Evolutionary conservation across 352 stramenopile species (phyloP).

Genomic region (Thalassiosira sp.): DNA sequence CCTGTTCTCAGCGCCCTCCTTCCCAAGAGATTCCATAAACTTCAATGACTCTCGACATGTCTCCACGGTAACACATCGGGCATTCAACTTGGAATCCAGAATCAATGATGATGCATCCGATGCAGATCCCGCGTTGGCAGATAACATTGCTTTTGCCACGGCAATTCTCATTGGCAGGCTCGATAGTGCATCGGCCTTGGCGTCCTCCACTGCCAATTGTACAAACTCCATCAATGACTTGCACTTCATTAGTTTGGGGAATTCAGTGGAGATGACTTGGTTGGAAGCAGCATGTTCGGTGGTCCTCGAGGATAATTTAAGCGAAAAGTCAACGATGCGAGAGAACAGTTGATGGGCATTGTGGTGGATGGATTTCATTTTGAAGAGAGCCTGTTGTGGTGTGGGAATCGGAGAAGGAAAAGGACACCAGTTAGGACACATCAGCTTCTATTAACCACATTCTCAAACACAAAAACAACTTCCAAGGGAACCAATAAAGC

Average conservation of each 20-base stretch:
- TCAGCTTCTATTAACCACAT: conserved; percentile 11
- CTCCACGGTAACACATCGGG: conserved; percentile 46
- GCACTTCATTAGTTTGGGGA: conserved; percentile 50
- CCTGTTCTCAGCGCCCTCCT: conserved; percentile 1
- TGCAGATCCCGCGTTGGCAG: conserved; percentile 26
- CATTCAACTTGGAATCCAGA: conserved; percentile 55
- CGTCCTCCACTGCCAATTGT: conserved; percentile 30
- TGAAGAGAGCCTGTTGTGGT: conserved; percentile 64
- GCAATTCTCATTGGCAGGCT: conserved; percentile 53
- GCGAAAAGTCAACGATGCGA: conserved; percentile 69
- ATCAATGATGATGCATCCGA: conserved; percentile 56
- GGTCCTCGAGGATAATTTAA: conserved; percentile 29
- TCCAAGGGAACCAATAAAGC: not conserved
- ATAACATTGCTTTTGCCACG: conserved; percentile 64
- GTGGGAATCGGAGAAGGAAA: not conserved
- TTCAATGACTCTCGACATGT: conserved; percentile 50
- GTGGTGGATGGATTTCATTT: conserved; percentile 54
- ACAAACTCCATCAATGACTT: conserved; percentile 59
- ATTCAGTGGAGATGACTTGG: conserved; percentile 57
- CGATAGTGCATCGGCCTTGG: conserved; percentile 33
- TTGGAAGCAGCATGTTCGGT: conserved; percentile 37
- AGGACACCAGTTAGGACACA: too few species aligned
- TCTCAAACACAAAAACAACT: conserved; percentile 3
- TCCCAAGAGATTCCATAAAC: conserved; percentile 37
- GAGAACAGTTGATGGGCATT: conserved; percentile 53